Percentiles rank a stretch among this genome's conserved stretches.
These are phyloP conservation scores for Pichia scutulata DNA, from an alignment of 805 yeast species.

Conservation along the genomic window DNA sequence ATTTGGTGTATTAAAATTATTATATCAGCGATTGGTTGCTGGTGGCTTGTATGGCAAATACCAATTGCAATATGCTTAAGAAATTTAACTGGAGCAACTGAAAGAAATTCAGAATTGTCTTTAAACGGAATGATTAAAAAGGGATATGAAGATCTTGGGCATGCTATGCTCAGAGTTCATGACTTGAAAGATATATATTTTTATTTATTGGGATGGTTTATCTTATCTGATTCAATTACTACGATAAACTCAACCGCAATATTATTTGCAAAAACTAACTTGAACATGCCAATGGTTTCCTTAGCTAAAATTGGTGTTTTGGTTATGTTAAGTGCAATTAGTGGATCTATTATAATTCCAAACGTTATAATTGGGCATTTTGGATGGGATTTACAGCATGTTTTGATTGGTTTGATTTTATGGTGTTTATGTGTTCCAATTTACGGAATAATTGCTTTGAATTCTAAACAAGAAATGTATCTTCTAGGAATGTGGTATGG, in stretches of 20 bases:
- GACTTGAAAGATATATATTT: constrained; percentile 56
- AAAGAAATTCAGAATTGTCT: neutral
- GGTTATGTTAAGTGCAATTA: constrained; percentile 59
- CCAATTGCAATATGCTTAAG: constrained; percentile 46
- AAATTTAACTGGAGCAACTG: neutral
- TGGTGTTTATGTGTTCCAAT: constrained; percentile 64
- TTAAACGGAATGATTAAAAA: constrained; percentile 13
- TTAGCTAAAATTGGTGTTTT: constrained; percentile 58
- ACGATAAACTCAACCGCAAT: constrained; percentile 78
- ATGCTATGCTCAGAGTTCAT: constrained; percentile 53
- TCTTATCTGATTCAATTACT: constrained; percentile 65
- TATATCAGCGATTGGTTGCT: constrained; percentile 55
- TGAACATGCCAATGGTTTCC: constrained; percentile 60
- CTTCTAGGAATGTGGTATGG: constrained; percentile 70
- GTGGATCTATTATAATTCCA: constrained; percentile 57
- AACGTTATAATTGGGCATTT: constrained; percentile 31
- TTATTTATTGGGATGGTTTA: constrained; percentile 67
- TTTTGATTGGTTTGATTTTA: constrained; percentile 43
- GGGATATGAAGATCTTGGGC: constrained; percentile 56
- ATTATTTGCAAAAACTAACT: constrained; percentile 62
- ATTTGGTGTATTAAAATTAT: constrained; percentile 47
- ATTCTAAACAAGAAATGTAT: constrained; percentile 61
- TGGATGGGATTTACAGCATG: constrained; percentile 37
- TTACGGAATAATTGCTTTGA: constrained; percentile 63
- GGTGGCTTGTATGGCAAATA: constrained; percentile 71